A percentile compares a stretch with the other conserved stretches of the same genome.
Evolutionary conservation across 2,329 filamentous ascomycete species (phyloP).

Genomic region (Lecanicillium sp.): DNA sequence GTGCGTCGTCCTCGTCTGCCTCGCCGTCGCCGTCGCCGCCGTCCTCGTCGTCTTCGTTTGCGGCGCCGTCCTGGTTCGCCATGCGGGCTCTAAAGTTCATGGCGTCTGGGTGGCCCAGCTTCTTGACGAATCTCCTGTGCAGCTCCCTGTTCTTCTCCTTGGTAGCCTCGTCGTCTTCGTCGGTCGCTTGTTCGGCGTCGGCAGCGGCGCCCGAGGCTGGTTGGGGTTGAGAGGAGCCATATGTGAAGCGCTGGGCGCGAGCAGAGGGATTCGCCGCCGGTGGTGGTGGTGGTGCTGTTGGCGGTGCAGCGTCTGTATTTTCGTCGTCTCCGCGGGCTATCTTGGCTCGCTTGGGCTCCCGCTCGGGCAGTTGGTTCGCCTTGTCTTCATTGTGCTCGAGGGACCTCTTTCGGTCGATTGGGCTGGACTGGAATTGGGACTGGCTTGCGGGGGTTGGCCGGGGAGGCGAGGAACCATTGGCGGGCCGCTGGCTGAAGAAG

Average conservation of each 20-base stretch:
- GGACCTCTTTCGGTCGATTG: slow-evolving; percentile 40
- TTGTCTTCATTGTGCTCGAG: slow-evolving; percentile 39
- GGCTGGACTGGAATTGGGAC: slow-evolving; percentile 16
- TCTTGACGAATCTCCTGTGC: slow-evolving; percentile 82
- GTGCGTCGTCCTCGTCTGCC: slow-evolving; percentile 42
- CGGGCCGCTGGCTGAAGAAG: slow-evolving; percentile 65
- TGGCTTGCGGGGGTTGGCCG: slow-evolving; percentile 19
- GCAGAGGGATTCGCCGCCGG: slow-evolving; percentile 31
- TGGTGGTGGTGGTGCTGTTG: slow-evolving; percentile 17
- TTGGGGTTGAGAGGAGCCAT: slow-evolving; percentile 28
- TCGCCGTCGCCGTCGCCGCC: slow-evolving; percentile 51
- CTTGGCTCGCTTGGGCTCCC: slow-evolving; percentile 37
- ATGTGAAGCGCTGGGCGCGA: slow-evolving; percentile 4
- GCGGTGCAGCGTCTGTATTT: slow-evolving; percentile 25
- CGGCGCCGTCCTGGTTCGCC: slow-evolving; percentile 38
- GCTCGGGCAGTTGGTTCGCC: slow-evolving; percentile 31
- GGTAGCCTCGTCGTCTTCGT: slow-evolving; percentile 42
- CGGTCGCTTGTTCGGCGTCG: slow-evolving; percentile 28
- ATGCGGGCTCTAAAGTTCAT: slow-evolving; percentile 57
- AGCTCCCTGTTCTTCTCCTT: slow-evolving; percentile 59
- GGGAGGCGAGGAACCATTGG: slow-evolving; percentile 35
- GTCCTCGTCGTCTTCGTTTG: slow-evolving; percentile 45
- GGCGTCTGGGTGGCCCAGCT: slow-evolving; percentile 79
- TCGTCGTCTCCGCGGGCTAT: slow-evolving; percentile 26
- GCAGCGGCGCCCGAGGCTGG: slow-evolving; percentile 26